Evolutionary conservation across 106 monocot genomes (phyloP).

Genomic region (Alisma plantagoaquatica): DNA sequence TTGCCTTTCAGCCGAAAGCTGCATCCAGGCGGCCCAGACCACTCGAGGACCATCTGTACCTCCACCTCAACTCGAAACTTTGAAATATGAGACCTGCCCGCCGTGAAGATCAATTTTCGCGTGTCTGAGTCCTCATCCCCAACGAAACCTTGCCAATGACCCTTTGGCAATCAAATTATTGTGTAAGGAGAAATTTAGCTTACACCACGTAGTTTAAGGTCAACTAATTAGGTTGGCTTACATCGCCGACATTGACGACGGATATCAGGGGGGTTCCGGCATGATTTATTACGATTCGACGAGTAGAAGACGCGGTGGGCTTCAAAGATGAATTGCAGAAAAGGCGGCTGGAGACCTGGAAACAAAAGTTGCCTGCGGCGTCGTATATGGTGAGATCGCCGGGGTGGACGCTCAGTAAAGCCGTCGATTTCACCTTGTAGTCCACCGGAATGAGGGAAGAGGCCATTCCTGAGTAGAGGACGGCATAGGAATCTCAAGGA

Average conservation of each 20-base stretch:
- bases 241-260: background rate
- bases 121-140: constrained; percentile 27
- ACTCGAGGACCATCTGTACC: constrained; percentile 22
- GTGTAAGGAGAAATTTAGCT: background rate
- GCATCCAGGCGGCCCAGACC: constrained; percentile 15
- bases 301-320: background rate
- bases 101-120: constrained; percentile 48
- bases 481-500: too few species aligned
- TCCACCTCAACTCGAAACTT: constrained; percentile 34
- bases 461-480: too few species aligned
- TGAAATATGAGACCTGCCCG: constrained; percentile 16
- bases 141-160: constrained; percentile 56
- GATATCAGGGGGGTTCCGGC: constrained; percentile 9
- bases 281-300: constrained; percentile 7
- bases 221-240: background rate
- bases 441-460: constrained; percentile 12
- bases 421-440: constrained; percentile 15
- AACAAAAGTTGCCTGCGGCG: constrained; percentile 3
- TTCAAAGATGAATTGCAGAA: too few species aligned
- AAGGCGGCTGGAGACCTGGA: constrained; percentile 4
- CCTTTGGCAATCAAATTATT: constrained; percentile 19
- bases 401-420: background rate
- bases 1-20: constrained; percentile 52
- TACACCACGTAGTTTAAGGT: background rate
- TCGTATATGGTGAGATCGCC: constrained; percentile 15